Percentiles rank a stretch among this genome's conserved stretches.
Evolutionary conservation across 1,284 basidiomycete genomes (phyloP).

Genomic region (Pseudozyma pruni): DNA sequence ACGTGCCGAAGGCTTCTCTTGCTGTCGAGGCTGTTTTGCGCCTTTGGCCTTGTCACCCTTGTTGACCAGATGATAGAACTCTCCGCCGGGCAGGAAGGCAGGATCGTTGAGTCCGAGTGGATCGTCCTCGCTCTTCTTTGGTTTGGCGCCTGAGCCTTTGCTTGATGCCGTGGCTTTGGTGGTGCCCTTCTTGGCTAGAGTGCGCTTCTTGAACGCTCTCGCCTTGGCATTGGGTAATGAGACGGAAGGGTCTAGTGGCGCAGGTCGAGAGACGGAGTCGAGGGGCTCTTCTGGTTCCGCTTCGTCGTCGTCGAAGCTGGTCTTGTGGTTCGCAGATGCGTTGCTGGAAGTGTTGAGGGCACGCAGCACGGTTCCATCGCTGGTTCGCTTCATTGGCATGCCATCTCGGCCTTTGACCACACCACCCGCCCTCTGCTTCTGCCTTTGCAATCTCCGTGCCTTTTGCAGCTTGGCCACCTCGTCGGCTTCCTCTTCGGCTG

Average conservation of each 20-base stretch:
- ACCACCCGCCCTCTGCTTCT: constrained; percentile 35
- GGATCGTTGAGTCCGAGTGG: constrained; percentile 62
- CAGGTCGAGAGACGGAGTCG: constrained; percentile 34
- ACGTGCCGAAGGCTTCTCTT: constrained; percentile 12
- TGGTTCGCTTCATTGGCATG: constrained; percentile 46
- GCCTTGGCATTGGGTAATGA: constrained; percentile 51
- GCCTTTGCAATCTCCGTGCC: constrained; percentile 19
- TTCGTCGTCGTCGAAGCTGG: constrained; percentile 45
- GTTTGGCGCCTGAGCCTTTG: constrained; percentile 8
- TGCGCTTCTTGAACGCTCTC: constrained; percentile 54
- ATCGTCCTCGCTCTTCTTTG: constrained; percentile 51
- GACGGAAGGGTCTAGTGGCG: constrained; percentile 32
- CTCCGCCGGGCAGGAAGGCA: constrained; percentile 59
- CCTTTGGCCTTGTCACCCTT: constrained; percentile 29
- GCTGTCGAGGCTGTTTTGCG: constrained; percentile 15
- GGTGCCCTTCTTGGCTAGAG: constrained; percentile 11
- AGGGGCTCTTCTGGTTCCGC: constrained; percentile 21
- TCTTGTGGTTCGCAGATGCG: no score
- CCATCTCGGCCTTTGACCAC: constrained; percentile 56
- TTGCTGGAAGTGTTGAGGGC: constrained; percentile 21
- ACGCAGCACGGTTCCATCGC: constrained; percentile 52
- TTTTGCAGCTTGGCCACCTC: constrained; percentile 22
- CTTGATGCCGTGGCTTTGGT: constrained; percentile 5
- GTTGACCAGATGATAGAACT: constrained; percentile 47
- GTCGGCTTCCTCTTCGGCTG: constrained; percentile 36